Evolutionary conservation across 257 asterid genomes (phyloP).

Genomic region (Solanum sitiens): DNA sequence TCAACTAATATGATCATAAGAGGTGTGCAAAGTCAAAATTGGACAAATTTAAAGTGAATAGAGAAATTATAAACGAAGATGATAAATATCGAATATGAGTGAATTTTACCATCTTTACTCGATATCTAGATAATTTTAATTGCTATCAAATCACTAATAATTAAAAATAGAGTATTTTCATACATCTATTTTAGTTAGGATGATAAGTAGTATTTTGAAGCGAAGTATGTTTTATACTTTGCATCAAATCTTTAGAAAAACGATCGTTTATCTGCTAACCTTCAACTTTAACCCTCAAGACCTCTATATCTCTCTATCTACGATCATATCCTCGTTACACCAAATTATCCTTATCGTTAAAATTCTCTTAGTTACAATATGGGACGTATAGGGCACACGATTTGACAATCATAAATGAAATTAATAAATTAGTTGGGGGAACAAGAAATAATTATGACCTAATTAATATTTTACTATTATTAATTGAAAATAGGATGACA

Average conservation of each 20-base stretch:
- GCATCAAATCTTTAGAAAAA: too few species aligned
- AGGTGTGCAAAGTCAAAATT: not conserved
- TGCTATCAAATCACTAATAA: not conserved
- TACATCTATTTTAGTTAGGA: not conserved
- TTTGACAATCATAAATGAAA: not conserved
- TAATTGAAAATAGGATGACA: not conserved
- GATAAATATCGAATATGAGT: not conserved
- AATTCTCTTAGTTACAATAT: not conserved
- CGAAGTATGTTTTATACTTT: too few species aligned
- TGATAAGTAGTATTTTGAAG: not conserved
- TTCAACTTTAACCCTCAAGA: not conserved
- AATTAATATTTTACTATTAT: not conserved
- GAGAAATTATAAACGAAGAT: not conserved
- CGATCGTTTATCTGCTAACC: not conserved
- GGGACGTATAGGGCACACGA: not conserved
- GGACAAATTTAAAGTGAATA: not conserved
- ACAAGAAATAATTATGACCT: not conserved
- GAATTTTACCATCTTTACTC: not conserved
- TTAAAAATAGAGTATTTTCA: not conserved
- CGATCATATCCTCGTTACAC: not conserved
- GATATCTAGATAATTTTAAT: not conserved
- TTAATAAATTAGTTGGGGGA: not conserved
- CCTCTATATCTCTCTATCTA: not conserved
- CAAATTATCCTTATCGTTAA: not conserved
- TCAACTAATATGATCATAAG: too few species aligned